Percentiles rank a stretch among this genome's conserved stretches.
phyloP scores from a whole-genome alignment of 371 early-diverging fungal species.

The Mortierella sp. region DNA sequence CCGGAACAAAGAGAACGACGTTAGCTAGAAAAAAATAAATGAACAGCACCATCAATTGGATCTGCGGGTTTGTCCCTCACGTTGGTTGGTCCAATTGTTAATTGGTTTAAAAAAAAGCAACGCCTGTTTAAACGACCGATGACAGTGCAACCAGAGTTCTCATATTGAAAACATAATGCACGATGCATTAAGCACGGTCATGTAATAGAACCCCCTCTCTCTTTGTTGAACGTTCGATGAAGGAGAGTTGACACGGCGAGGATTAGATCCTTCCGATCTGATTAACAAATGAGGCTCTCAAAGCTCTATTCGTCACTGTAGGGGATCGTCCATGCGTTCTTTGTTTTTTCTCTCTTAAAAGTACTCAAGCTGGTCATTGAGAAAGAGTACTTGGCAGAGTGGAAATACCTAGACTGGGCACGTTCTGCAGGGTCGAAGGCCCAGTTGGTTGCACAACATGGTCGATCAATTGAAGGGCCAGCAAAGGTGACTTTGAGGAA shows the following conservation, averaged over 20 bases:
- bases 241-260: not conserved
- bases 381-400: no score
- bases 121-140: not conserved
- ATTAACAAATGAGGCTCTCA: not conserved
- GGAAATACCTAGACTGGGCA: no score
- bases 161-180: not conserved
- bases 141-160: not conserved
- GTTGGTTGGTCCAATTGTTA: conserved; percentile 3
- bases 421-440: no score
- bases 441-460: no score
- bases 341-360: no score
- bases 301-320: no score
- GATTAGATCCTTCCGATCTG: not conserved
- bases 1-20: not conserved
- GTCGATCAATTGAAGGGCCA: no score
- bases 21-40: no score
- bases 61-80: not conserved
- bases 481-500: not conserved
- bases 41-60: not conserved
- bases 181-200: not conserved
- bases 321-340: no score
- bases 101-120: not conserved
- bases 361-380: no score
- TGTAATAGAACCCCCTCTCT: not conserved
- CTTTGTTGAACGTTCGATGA: not conserved